Evolutionary conservation across 2,329 filamentous ascomycete species (phyloP), one percentile per base, ranked within the genome.

Genomic region (Didymella lethalis): DNA sequence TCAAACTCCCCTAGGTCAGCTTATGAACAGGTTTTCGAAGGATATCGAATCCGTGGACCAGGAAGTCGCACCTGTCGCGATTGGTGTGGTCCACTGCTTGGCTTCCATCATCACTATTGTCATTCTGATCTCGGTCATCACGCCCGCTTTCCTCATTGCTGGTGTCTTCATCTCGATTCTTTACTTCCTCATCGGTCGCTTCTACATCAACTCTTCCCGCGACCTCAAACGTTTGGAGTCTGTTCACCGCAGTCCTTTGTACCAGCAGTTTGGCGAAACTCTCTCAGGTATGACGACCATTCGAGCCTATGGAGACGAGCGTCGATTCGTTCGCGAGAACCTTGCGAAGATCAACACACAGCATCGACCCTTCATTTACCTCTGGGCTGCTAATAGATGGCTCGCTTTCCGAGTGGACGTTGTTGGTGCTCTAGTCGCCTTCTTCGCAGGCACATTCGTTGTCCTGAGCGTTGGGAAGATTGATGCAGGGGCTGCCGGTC

Each of bases 11-110:
- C 85, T 98, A 0, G 95, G 95, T 12, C 94, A 97, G 78, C 84
- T 99, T 70, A 98, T 98, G 89, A 99, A 99, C 78, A 88, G 95
- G 20, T 99, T 99, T 80, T 98, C 94, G 75, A 98, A 98, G 78
- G 95, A 99, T 75, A 86, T 99, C 14, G 93, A 99, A 76, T 88
- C 93, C 11, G 85, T 99, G 20, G 95, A 99, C 67, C 95, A 99
- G 75, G 95, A 99, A 76, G 91, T 99, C 57, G 93, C 95, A 0
- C 92, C 93, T 2, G 88, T 96, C 40, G 94, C 95, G 23, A 93
- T 98, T 66, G 87, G 88, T 48, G 86, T 89, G 64, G 80, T 90
- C 18, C 86, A 90, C 72, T 88, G 87, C 70, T 73, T 89, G 49
- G 86, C 85, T 16, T 86, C 86, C 2, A 86, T 98, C 44, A 73